Conservation (phyloP, 768 basidiomycete species). For the Phanerodontia chrysosporium region DNA sequence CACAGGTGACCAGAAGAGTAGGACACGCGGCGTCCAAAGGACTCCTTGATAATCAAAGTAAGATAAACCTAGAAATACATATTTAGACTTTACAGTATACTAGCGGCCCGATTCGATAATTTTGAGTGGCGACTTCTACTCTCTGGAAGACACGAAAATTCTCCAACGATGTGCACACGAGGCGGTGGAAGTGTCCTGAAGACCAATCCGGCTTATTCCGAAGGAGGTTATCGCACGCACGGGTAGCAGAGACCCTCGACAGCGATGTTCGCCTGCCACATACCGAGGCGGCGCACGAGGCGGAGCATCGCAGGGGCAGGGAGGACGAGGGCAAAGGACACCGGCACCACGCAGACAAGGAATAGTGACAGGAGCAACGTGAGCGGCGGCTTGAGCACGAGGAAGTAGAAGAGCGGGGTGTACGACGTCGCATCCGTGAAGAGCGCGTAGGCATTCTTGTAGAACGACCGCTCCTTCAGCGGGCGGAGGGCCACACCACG, state of each 20-base stretch:
- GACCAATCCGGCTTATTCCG: too few relatives aligned
- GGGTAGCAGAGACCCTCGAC: conserved; percentile 60
- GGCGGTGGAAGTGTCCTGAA: too few relatives aligned
- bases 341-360: conserved; percentile 52
- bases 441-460: conserved; percentile 80
- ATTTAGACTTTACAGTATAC: conserved; percentile 13
- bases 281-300: conserved; percentile 59
- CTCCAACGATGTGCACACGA: too few relatives aligned
- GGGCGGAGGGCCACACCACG: conserved; percentile 27
- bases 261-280: conserved; percentile 83
- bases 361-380: conserved; percentile 60
- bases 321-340: conserved; percentile 53
- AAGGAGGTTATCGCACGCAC: conserved; percentile 23
- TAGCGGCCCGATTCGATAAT: background rate
- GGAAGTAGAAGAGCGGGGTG: conserved; percentile 84
- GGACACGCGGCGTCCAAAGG: background rate
- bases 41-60: too few relatives aligned
- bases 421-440: conserved; percentile 81
- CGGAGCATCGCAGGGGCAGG: conserved; percentile 69
- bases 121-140: too few relatives aligned
- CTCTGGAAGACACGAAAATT: background rate
- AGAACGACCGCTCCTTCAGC: conserved; percentile 65
- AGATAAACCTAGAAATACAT: conserved; percentile 1
- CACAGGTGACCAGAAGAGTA: background rate
- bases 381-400: conserved; percentile 81